Evolutionary conservation across 1,139 yeast species (phyloP), one percentile per base, ranked within the genome.

Genomic region (Lodderomyces jiufengensis): DNA sequence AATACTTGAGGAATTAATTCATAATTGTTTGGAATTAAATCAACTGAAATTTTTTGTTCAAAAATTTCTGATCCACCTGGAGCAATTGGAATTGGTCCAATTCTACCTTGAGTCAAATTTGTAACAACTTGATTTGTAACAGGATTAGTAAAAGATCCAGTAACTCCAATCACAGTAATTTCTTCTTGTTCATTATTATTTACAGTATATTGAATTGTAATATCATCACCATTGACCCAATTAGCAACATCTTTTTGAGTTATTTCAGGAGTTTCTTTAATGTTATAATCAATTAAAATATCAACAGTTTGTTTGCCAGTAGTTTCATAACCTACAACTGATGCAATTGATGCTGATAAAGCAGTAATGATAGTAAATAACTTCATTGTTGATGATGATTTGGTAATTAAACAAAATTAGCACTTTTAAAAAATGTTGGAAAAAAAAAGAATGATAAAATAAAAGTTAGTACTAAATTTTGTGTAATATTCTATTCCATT

Each of bases 121-220:
- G 80, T 77, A 39, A 62, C 57, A 42, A 67, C 50, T 40, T 70
- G 68, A 46, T 78, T 74, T 39, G 72, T 70, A 43, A 63, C 63
- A 21, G 83, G 76, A 45, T 80, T 76, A 40, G 71, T 66, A 58
- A 86, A 71, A 34, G 75, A 59, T 36, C 95, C 95, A 41, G 90
- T 87, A 37, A 82, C 77, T 34, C 90, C 95, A 33, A 82, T 77
- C 38, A 87, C 63, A 16, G 76, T 66, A 29, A 67, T 37, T 8
- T 72, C 73, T 21, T 41, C 57, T 2, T 68, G 73, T 52, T 84
- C 95, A 24, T 70, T 61, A 55, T 85, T 85, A 38, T 58, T 52
- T 40, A 84, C 70, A 4, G 64, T 56, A 57, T 83, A 81, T 32
- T 62, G 59, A 42, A 87, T 57, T 3, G 79, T 64, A 32, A 79